Evolutionary conservation across 176 grass and related monocot genomes (phyloP).

Genomic region (Themeda triandra): DNA sequence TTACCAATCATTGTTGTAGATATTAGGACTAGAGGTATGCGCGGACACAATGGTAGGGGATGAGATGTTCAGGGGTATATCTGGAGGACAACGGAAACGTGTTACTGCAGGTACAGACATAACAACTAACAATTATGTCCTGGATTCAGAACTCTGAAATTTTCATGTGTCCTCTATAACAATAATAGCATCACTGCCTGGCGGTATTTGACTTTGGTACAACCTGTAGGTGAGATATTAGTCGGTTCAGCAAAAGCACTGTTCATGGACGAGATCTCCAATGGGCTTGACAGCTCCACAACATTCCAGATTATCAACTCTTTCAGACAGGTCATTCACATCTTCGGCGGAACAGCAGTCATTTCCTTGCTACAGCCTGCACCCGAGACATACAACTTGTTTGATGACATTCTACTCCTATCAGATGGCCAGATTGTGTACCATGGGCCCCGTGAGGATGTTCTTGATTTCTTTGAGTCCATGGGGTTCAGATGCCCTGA

Average conservation of each 20-base stretch:
- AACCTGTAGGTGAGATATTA: conserved; percentile 13
- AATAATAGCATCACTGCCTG: neutral
- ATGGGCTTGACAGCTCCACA: neutral
- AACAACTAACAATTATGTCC: neutral
- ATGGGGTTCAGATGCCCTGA: conserved; percentile 10
- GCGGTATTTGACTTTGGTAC: neutral
- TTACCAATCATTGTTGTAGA: neutral
- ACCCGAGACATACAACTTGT: neutral
- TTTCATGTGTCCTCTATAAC: neutral
- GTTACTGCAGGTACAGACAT: conserved; percentile 44
- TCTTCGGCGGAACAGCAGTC: neutral
- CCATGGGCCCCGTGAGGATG: neutral
- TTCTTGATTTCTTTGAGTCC: conserved; percentile 13
- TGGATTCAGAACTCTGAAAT: neutral
- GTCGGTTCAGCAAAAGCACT: neutral
- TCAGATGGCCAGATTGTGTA: neutral
- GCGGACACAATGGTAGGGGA: conserved; percentile 45
- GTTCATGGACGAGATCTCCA: conserved; percentile 24
- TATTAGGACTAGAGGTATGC: conserved; percentile 2
- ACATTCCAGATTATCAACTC: conserved; percentile 18
- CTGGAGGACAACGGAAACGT: conserved; percentile 53
- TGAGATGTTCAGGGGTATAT: conserved; percentile 61
- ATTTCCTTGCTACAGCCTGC: conserved; percentile 15
- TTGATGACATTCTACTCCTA: conserved; percentile 10
- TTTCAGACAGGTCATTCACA: neutral